Conservation (phyloP, 1,284 basidiomycete genomes). For the Sporisorium iseilematis-ciliati region DNA sequence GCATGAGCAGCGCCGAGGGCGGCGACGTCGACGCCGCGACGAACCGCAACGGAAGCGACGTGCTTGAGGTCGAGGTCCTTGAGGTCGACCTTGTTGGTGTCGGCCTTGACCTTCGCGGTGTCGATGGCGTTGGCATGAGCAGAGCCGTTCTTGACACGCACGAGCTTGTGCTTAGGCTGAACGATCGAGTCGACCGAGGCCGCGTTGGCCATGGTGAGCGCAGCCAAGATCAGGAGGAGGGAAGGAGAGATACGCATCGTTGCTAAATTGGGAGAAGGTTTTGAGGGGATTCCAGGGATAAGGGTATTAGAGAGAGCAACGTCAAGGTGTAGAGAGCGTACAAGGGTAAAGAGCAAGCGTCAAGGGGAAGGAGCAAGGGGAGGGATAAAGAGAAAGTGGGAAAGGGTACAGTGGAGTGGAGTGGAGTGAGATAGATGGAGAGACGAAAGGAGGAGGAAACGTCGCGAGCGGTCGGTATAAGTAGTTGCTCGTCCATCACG, state of each 20-base stretch:
- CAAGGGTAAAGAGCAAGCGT: constrained; percentile 6
- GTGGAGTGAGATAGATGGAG: constrained; percentile 20
- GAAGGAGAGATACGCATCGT: constrained; percentile 40
- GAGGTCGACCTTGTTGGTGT: constrained; percentile 11
- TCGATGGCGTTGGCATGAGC: constrained; percentile 23
- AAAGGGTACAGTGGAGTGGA: constrained; percentile 25
- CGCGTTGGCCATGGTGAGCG: constrained; percentile 32
- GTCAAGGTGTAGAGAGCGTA: background rate
- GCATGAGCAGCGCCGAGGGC: constrained; percentile 5
- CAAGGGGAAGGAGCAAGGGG: constrained; percentile 7
- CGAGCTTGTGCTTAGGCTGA: constrained; percentile 23
- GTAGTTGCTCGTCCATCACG: constrained; percentile 4
- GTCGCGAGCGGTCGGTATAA: constrained; percentile 11
- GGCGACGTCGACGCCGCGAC: constrained; percentile 2
- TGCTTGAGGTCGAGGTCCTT: constrained; percentile 21
- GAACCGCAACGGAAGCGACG: constrained; percentile 16
- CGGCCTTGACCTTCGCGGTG: constrained; percentile 15
- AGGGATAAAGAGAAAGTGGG: constrained; percentile 5
- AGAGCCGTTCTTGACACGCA: constrained; percentile 22
- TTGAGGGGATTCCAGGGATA: background rate
- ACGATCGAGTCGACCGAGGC: constrained; percentile 18
- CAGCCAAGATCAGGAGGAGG: constrained; percentile 32
- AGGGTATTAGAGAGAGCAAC: background rate
- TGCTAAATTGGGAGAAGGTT: background rate
- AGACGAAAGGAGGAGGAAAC: constrained; percentile 1